These are phyloP conservation scores for Magnolia changhungtana DNA, from an alignment of 164 flowering plant species.

Conservation along the genomic window DNA sequence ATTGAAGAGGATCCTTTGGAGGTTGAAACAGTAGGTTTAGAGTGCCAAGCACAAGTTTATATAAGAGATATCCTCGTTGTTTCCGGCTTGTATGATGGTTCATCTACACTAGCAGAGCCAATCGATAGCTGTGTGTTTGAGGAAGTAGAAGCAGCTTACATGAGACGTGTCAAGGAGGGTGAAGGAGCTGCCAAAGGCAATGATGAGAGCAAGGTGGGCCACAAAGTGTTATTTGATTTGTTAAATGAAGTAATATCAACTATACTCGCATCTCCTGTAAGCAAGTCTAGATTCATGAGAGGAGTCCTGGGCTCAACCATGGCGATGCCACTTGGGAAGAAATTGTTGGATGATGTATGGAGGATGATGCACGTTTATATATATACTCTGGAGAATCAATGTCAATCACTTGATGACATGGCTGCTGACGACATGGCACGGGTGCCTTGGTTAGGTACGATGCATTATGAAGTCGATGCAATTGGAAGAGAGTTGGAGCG, in stretches of 20 bases:
- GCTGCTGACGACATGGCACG: conserved; percentile 43
- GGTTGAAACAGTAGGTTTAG: conserved; percentile 35
- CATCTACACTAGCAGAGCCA: conserved; percentile 42
- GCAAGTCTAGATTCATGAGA: conserved; percentile 39
- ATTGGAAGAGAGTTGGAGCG: conserved; percentile 58
- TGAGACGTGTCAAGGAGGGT: conserved; percentile 25
- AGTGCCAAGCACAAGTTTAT: conserved; percentile 51
- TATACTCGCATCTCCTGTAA: conserved; percentile 41
- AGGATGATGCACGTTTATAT: conserved; percentile 36
- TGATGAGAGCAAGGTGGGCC: conserved; percentile 33
- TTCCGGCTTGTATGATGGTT: conserved; percentile 65
- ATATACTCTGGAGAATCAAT: conserved; percentile 37
- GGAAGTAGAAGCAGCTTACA: conserved; percentile 65
- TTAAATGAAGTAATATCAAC: conserved; percentile 59
- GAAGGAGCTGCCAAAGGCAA: conserved; percentile 24
- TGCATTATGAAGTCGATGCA: conserved; percentile 39
- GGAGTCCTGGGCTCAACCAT: conserved; percentile 22
- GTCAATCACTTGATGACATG: conserved; percentile 44
- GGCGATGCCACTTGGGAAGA: conserved; percentile 41
- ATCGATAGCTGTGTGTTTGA: conserved; percentile 51
- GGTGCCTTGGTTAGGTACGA: conserved; percentile 42
- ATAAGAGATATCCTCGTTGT: conserved; percentile 69
- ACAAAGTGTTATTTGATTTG: conserved; percentile 58
- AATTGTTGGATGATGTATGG: conserved; percentile 55
- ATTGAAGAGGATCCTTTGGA: conserved; percentile 35